Evolutionary conservation across 345 rosid species (phyloP).

Genomic region (Litchi chinensis): DNA sequence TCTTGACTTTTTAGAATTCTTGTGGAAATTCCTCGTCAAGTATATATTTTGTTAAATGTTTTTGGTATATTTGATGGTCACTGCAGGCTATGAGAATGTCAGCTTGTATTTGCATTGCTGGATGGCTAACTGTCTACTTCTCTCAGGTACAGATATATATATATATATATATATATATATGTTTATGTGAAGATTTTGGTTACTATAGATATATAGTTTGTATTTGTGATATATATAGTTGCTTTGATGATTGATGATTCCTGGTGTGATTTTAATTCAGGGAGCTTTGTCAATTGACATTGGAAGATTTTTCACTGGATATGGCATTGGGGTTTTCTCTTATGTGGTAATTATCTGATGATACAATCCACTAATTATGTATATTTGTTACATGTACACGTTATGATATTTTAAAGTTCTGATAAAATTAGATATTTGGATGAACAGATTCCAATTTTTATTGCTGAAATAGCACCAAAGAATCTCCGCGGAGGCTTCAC

Average conservation of each 20-base stretch:
- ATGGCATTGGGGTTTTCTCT: conserved; percentile 87
- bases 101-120: conserved; percentile 69
- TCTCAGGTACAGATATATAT: conserved; percentile 44
- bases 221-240: neutral
- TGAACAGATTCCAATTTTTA: conserved; percentile 72
- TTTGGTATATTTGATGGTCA: neutral
- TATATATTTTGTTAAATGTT: neutral
- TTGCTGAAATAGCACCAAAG: conserved; percentile 93
- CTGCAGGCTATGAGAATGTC: conserved; percentile 87
- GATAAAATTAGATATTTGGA: neutral
- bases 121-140: conserved; percentile 84
- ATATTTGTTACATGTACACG: neutral
- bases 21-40: neutral
- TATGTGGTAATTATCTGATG: conserved; percentile 62
- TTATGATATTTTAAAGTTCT: neutral
- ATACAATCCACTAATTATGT: neutral
- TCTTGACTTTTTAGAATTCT: neutral
- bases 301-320: conserved; percentile 89
- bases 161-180: conserved; percentile 1
- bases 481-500: conserved; percentile 89
- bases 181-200: neutral
- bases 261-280: conserved; percentile 33
- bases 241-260: neutral
- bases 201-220: neutral
- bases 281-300: conserved; percentile 62